These are phyloP conservation scores for Heterobasidion annosum DNA, from an alignment of 1,284 basidiomycete species.

Conservation along the genomic window DNA sequence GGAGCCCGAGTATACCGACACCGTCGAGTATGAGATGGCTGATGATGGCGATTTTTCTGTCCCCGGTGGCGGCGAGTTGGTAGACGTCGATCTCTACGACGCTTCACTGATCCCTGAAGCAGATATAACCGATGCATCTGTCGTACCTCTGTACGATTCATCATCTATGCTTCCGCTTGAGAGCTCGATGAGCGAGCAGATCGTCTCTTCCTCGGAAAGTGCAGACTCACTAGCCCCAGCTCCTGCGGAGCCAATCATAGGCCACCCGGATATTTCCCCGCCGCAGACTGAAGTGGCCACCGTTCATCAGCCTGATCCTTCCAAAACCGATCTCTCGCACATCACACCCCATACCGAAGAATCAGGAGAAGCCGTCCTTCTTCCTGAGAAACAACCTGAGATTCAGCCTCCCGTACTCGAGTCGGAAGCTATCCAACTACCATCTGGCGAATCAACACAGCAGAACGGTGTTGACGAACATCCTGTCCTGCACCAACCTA, in stretches of 20 bases:
- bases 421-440: too few species aligned
- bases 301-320: too few species aligned
- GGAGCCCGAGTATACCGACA: slow-evolving; percentile 44
- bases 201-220: not conserved
- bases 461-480: too few species aligned
- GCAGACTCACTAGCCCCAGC: not conserved
- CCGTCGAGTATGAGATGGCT: slow-evolving; percentile 66
- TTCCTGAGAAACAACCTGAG: too few species aligned
- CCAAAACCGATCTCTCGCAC: too few species aligned
- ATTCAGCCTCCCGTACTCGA: too few species aligned
- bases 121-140: not conserved
- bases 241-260: too few species aligned
- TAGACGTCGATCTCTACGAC: slow-evolving; percentile 56
- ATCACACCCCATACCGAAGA: too few species aligned
- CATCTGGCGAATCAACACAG: too few species aligned
- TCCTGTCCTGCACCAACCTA: too few species aligned
- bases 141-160: not conserved
- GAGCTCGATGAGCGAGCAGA: not conserved
- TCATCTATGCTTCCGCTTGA: not conserved
- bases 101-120: slow-evolving; percentile 13
- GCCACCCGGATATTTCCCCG: not conserved
- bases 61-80: slow-evolving; percentile 20
- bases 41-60: slow-evolving; percentile 28
- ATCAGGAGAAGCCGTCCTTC: too few species aligned
- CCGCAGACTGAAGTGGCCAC: not conserved